Conservation (phyloP, 345 rosid species). For the Adansonia digitata region DNA sequence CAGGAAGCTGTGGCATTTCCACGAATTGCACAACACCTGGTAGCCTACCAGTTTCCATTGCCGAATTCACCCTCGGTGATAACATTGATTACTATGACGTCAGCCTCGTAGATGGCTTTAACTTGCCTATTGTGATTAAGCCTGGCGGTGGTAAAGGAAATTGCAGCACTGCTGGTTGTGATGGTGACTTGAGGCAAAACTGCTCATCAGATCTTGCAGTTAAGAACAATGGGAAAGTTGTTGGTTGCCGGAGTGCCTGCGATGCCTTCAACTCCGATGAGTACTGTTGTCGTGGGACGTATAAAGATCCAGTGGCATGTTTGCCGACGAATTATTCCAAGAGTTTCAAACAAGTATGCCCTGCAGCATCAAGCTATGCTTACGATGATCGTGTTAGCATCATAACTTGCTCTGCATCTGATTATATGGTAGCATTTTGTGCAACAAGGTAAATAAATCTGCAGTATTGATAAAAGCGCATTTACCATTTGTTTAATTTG, state of each 20-base stretch:
- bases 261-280: slow-evolving; percentile 44
- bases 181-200: slow-evolving; percentile 38
- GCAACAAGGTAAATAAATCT: slow-evolving; percentile 37
- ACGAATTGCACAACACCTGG: slow-evolving; percentile 44
- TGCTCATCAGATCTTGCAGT: slow-evolving; percentile 43
- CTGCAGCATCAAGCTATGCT: slow-evolving; percentile 59
- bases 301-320: slow-evolving; percentile 31
- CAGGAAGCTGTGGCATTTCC: slow-evolving; percentile 45
- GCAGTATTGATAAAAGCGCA: neutral
- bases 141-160: slow-evolving; percentile 42
- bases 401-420: slow-evolving; percentile 44
- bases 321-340: slow-evolving; percentile 49
- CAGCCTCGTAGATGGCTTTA: slow-evolving; percentile 65
- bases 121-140: slow-evolving; percentile 36
- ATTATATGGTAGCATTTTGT: slow-evolving; percentile 31
- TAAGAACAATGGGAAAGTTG: slow-evolving; percentile 33
- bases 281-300: slow-evolving; percentile 54
- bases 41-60: slow-evolving; percentile 42
- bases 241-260: slow-evolving; percentile 57
- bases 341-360: slow-evolving; percentile 52
- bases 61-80: slow-evolving; percentile 45
- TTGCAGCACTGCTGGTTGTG: slow-evolving; percentile 55
- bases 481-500: neutral
- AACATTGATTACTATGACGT: slow-evolving; percentile 44
- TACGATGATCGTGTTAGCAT: slow-evolving; percentile 42